Conservation (phyloP, 345 rosid genomes). For the Cardamine occulta region DNA sequence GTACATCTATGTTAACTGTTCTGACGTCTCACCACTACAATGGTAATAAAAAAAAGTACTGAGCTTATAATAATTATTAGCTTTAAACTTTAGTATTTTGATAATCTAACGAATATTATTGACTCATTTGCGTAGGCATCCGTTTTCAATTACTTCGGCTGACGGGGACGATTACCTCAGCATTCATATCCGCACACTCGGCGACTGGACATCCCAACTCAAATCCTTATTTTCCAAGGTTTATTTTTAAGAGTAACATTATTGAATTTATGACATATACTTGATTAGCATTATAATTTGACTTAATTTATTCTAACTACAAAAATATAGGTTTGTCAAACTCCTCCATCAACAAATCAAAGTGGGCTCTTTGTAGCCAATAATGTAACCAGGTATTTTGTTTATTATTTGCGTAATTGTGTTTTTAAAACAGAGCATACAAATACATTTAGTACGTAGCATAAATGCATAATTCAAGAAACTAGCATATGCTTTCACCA, state of each 20-base stretch:
- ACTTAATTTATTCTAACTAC: background rate
- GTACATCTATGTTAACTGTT: slow-evolving; percentile 76
- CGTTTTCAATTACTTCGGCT: slow-evolving; percentile 73
- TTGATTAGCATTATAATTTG: background rate
- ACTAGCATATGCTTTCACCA: too few species aligned
- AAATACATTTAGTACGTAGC: too few species aligned
- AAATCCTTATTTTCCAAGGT: slow-evolving; percentile 65
- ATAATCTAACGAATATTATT: background rate
- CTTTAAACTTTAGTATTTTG: background rate
- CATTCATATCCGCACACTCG: slow-evolving; percentile 67
- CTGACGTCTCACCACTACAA: slow-evolving; percentile 76
- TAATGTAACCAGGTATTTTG: slow-evolving; percentile 53
- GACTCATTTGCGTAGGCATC: slow-evolving; percentile 53
- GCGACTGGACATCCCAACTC: slow-evolving; percentile 84
- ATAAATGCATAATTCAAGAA: too few species aligned
- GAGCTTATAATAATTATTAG: background rate
- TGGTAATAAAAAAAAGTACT: slow-evolving; percentile 40
- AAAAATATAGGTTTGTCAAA: slow-evolving; percentile 58
- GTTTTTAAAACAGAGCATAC: too few species aligned
- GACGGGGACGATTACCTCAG: slow-evolving; percentile 68
- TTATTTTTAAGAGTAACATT: background rate
- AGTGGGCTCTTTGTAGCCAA: slow-evolving; percentile 60
- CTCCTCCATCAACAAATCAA: slow-evolving; percentile 60
- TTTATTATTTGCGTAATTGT: too few species aligned
- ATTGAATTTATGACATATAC: background rate